phyloP scores from a whole-genome alignment of 164 flowering plant genomes.

The Berberis thunbergii region DNA sequence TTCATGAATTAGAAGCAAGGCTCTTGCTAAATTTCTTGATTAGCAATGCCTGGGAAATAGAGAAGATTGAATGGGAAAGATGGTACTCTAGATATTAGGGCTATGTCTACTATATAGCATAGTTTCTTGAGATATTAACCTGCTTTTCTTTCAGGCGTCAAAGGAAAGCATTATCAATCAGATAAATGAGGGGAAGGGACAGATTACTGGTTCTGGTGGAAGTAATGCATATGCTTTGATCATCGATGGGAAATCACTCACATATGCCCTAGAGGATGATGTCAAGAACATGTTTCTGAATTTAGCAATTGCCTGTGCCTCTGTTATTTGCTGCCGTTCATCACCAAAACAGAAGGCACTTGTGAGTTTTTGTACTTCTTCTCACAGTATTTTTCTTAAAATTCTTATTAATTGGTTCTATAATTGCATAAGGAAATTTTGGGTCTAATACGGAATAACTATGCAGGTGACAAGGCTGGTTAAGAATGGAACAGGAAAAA shows the following conservation, averaged over 20 bases:
- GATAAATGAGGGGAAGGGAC: slow-evolving; percentile 45
- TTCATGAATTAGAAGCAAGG: no score
- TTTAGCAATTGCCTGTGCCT: slow-evolving; percentile 73
- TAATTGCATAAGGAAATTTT: slow-evolving; percentile 1
- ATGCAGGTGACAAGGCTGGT: slow-evolving; percentile 83
- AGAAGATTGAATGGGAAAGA: not conserved
- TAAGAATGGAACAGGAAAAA: slow-evolving; percentile 75
- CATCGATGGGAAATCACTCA: slow-evolving; percentile 92
- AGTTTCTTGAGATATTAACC: not conserved
- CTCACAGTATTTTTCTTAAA: not conserved
- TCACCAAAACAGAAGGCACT: slow-evolving; percentile 99
- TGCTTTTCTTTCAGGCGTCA: slow-evolving; percentile 47
- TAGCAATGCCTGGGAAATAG: no score
- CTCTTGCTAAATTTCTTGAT: no score
- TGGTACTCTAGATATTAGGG: not conserved
- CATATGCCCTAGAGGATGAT: slow-evolving; percentile 73
- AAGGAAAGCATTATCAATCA: slow-evolving; percentile 55
- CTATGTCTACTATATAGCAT: not conserved
- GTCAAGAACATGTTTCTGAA: slow-evolving; percentile 55
- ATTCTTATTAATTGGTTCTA: not conserved
- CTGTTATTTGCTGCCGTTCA: slow-evolving; percentile 97
- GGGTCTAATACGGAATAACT: slow-evolving; percentile 6
- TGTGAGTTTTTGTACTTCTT: slow-evolving; percentile 29
- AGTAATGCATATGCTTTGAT: slow-evolving; percentile 72
- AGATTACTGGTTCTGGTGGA: slow-evolving; percentile 32